Base-by-base conservation (phyloP, 1,284 basidiomycete genomes). In the Moniliophthora roreri region DNA sequence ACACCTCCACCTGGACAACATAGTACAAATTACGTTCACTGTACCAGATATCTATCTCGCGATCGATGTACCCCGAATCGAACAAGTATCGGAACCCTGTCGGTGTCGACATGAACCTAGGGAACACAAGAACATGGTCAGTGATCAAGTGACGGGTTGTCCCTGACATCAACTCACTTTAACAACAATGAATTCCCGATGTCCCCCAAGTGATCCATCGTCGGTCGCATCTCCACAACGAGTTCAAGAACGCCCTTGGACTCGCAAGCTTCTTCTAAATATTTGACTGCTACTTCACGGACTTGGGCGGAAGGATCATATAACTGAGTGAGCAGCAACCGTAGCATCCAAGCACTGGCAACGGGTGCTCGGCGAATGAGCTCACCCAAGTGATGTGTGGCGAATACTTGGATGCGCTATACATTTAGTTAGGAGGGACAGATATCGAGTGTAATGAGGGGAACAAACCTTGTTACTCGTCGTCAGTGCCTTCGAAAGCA, bases 1-100 rank as follows among this genome's bases (percentile, higher is more conserved):
- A 92, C 1, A 93, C 84, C 62, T 97, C 94, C 11, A 95, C 85
- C 64, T 93, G 85, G 15, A 95, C 85, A 1, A 91, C 89, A 63
- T 97, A 97, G 48, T 86, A 82, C 9, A 88, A 79, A 60, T 96
- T 96, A 37, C 91, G 87, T 67, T 91, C 94, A 67, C 92, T 82
- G 64, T 96, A 91, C 97, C 97, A 99, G 55, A 86, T 82, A 59
- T 99, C 94, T 80, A 99, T 91, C 71, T 98, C 94, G 46, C 90
- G 81, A 62, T 95, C 89, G 54, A 99, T 95, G 64, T 97, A 98
- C 16, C 91, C 89, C 20, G 92, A 88, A 58, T 94, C 89, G 63
- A 91, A 90, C 3, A 99, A 79, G 68, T 96, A 98, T 2, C 85
- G 81, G 67, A 98, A 97, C 0, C 97, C 97, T 53, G 91, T 85